Evolutionary conservation across 352 stramenopile genomes (phyloP), one percentile per base, ranked within the genome.

Genomic region (Blastocystis sp.): DNA sequence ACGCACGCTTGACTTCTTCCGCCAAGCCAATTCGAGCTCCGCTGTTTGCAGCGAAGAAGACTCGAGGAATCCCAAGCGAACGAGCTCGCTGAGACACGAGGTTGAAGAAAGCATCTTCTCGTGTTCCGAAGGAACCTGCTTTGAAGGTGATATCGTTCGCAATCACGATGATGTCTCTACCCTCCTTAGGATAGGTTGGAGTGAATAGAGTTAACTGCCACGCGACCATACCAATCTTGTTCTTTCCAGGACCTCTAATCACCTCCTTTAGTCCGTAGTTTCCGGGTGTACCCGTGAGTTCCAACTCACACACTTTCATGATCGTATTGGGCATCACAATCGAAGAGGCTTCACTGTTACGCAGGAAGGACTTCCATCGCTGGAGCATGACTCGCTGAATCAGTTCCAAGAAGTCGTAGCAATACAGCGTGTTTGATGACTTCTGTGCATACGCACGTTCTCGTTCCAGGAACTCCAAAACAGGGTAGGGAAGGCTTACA

Each of bases 81-180:
- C 97, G 94, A 65, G 97, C 95, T 85, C 96, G 95, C 92, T 98
- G 96, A 41, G 95, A 98, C 37, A 96, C 97, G 59, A 98, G 91
- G 91, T 98, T 97, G 91, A 99, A 99, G 6, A 99, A 93, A 73
- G 96, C 94, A 93, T 99, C 98, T 92, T 99, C 98, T 41, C 94
- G 93, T 26, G 97, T 99, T 85, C 98, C 98, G 91, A 99, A 99
- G 68, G 96, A 99, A 45, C 98, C 98, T 59, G 97, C 97, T 92
- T 98, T 98, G 92, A 97, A 95, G 39, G 97, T 99, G 91, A 99
- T 99, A 91, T 99, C 98, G 92, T 99, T 99, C 62, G 97, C 95
- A 93, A 99, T 99, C 65, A 99, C 91, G 20, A 99, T 93, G 54
- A 99, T 91, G 92, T 99, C 95, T 70, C 97, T 95, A 56, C 96